Base-by-base conservation (phyloP, 805 yeast species). In the Blastobotrys peoriensis region DNA sequence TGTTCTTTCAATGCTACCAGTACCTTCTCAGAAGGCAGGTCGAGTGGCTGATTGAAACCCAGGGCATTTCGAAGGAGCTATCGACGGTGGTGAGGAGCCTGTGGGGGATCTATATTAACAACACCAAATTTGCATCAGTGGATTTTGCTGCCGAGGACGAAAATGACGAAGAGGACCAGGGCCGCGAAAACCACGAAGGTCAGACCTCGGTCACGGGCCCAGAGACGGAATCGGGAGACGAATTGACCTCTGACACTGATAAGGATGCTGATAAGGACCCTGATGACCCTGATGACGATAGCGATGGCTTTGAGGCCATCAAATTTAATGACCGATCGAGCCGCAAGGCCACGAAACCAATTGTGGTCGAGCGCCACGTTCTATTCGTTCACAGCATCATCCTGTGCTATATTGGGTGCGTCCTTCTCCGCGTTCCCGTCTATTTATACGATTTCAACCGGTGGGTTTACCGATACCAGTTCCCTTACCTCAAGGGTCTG, bases 1-100 rank as follows among this genome's bases (percentile, higher is more conserved):
- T 75, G 33, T 76, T 66, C 49, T 53, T 73, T 37, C 68, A 65
- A 55, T 64, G 77, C 36, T 65, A 71, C 40, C 89, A 82, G 56
- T 52, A 55, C 28, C 59, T 82, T 2, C 58, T 86, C 33, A 67
- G 71, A 43, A 59, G 61, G 17, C 85, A 82, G 52, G 62, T 71
- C 1, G 57, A 56, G 22, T 63, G 67, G 60, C 53, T 80, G 10
- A 62, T 70, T 2, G 48, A 61, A 2, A 51, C 60, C 4, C 54
- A 58, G 27, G 56, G 58, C 5, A 44, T 55, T n/a, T 55, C 60
- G 3, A 23, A 33, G 18, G 46, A 47, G 22, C 45, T 57, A 3
- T 62, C 55, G 38, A 33, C 18, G 4, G 44, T 55, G 9, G 58
- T 49, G 2, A 46, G 46, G 20, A 45, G 49, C 4, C 38, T 54